A percentile compares a stretch with the other conserved stretches of the same genome.
Conservation (phyloP, 768 basidiomycete species). For the Cystobasidium tubakii region DNA sequence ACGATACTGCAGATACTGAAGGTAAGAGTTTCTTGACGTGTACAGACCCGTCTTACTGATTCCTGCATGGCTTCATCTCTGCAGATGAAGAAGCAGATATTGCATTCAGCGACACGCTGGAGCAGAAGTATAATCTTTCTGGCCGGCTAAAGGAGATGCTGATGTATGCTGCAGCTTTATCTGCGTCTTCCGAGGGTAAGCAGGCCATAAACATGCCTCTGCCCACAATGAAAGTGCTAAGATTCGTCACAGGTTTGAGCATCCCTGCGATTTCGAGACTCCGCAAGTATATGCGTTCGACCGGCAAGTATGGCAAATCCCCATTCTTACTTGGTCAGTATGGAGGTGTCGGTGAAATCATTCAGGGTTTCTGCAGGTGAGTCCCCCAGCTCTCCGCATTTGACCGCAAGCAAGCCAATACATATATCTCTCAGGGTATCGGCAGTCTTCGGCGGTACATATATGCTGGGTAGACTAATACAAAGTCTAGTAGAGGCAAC, state of each 20-base stretch:
- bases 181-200: neutral
- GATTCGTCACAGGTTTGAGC: conserved; percentile 57
- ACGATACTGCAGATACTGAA: conserved; percentile 60
- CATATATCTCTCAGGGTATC: conserved; percentile 59
- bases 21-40: neutral
- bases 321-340: conserved; percentile 89
- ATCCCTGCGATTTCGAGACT: conserved; percentile 62
- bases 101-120: conserved; percentile 63
- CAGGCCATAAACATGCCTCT: neutral
- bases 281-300: conserved; percentile 67
- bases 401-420: neutral
- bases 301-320: conserved; percentile 75
- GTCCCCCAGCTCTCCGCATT: conserved; percentile 30
- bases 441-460: conserved; percentile 60
- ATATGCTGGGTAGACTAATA: conserved; percentile 50
- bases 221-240: neutral
- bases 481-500: neutral
- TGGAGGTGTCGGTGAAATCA: conserved; percentile 81
- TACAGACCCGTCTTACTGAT: neutral
- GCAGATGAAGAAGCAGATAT: neutral
- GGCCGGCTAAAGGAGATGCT: conserved; percentile 60
- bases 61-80: conserved; percentile 39
- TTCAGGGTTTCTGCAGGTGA: conserved; percentile 67
- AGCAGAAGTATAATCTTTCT: conserved; percentile 60
- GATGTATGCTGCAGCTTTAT: conserved; percentile 49